Conservation (phyloP, 2,329 filamentous ascomycete genomes). For the Penicillium expansum region DNA sequence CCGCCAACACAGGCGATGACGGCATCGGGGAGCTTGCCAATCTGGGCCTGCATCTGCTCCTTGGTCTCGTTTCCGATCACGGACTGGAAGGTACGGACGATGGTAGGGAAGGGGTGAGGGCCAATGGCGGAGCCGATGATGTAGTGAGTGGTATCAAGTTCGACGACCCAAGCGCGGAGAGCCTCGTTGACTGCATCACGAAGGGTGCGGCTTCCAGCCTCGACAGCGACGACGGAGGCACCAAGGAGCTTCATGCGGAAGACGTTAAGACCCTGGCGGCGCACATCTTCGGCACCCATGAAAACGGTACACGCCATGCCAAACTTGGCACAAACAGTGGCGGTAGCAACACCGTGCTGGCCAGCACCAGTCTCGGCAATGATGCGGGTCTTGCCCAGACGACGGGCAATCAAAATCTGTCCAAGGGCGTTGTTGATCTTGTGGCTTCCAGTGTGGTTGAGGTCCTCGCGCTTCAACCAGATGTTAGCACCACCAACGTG, state of each 20-base stretch:
- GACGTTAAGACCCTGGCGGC: conserved; percentile 92
- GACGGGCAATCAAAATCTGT: conserved; percentile 79
- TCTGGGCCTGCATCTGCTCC: conserved; percentile 78
- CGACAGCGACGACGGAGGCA: conserved; percentile 86
- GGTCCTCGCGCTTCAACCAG: conserved; percentile 95
- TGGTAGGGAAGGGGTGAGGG: conserved; percentile 95
- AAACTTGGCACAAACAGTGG: conserved; percentile 96
- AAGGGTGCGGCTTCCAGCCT: conserved; percentile 80
- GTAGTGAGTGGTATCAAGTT: conserved; percentile 93
- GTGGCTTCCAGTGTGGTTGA: conserved; percentile 97
- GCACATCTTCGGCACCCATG: conserved; percentile 97
- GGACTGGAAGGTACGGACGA: conserved; percentile 95
- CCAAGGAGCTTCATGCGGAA: conserved; percentile 98
- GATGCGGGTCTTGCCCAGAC: conserved; percentile 91
- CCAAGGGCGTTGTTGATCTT: conserved; percentile 99
- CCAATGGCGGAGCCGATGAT: conserved; percentile 97
- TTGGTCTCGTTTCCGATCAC: conserved; percentile 96
- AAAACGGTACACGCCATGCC: conserved; percentile 97
- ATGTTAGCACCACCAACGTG: conserved; percentile 90
- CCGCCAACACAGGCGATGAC: conserved; percentile 96
- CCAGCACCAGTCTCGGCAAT: conserved; percentile 97
- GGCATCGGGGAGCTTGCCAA: conserved; percentile 87
- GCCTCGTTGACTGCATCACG: conserved; percentile 94
- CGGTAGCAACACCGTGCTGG: conserved; percentile 96
- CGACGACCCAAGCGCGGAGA: conserved; percentile 86